phyloP scores from a whole-genome alignment of 169 alveolate species.

The Eimeria necatrix region DNA sequence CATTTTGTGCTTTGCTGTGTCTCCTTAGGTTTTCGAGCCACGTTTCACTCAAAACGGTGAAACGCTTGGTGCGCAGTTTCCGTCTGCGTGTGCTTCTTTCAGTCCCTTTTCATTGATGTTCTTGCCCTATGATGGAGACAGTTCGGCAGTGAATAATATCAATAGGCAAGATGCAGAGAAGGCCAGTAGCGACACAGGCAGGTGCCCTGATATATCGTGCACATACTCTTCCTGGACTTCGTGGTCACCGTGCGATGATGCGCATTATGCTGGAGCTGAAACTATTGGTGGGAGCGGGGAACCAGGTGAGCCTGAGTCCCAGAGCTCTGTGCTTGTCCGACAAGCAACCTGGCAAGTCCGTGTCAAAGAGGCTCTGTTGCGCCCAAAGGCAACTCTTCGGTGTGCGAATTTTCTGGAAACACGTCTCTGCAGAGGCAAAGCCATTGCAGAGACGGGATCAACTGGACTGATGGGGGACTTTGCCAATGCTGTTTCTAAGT shows the following conservation, averaged over 20 bases:
- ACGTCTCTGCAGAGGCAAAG: slow-evolving; percentile 50
- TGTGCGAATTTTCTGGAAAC: slow-evolving; percentile 6
- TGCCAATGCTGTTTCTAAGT: slow-evolving; percentile 22
- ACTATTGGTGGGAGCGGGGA: not conserved
- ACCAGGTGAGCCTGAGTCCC: not conserved
- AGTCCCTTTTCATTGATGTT: slow-evolving; percentile 42
- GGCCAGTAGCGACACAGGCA: not conserved
- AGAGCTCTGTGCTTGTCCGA: not conserved
- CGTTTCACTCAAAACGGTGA: slow-evolving; percentile 31
- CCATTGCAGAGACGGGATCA: slow-evolving; percentile 21
- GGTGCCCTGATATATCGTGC: slow-evolving; percentile 46
- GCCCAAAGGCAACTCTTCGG: slow-evolving; percentile 39
- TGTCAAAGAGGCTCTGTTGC: slow-evolving; percentile 44
- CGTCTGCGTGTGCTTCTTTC: slow-evolving; percentile 58
- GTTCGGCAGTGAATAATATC: not conserved
- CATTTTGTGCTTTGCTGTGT: not conserved
- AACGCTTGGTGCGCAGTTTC: slow-evolving; percentile 68
- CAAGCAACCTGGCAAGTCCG: slow-evolving; percentile 73
- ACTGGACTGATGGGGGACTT: slow-evolving; percentile 52
- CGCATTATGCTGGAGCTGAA: not conserved
- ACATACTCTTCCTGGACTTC: slow-evolving; percentile 66
- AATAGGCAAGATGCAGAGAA: not conserved
- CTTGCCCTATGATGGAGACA: slow-evolving; percentile 4
- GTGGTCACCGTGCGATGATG: slow-evolving; percentile 68
- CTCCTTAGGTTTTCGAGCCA: slow-evolving; percentile 50